Evolutionary conservation across 208 protist genomes (phyloP).

Genomic region (Endotrypanum monterogeii): DNA sequence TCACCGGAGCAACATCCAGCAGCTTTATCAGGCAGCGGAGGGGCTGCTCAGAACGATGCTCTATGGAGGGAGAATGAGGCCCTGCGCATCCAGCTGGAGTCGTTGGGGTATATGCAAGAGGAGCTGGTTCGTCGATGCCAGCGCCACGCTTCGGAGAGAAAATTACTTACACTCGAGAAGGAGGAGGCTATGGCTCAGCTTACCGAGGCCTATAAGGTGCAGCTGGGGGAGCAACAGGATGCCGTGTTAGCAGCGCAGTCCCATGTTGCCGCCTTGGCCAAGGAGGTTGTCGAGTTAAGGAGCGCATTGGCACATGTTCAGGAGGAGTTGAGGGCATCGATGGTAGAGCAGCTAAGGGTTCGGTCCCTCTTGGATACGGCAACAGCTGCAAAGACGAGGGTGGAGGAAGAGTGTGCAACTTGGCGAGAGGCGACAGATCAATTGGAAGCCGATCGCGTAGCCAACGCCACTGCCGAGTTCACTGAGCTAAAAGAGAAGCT

Average conservation of each 20-base stretch:
- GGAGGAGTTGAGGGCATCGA: constrained; percentile 14
- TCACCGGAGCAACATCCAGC: constrained; percentile 8
- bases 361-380: constrained; percentile 3
- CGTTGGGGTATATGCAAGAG: constrained; percentile 21
- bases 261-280: not conserved
- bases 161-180: constrained; percentile 5
- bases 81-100: constrained; percentile 15
- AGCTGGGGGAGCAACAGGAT: constrained; percentile 12
- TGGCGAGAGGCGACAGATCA: not conserved
- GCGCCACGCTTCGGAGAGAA: constrained; percentile 7
- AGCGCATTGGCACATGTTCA: constrained; percentile 6
- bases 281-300: constrained; percentile 1
- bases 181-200: constrained; percentile 6
- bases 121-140: constrained; percentile 30
- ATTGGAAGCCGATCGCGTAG: not conserved
- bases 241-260: not conserved
- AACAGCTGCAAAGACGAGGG: not conserved
- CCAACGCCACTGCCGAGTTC: not conserved
- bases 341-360: constrained; percentile 4
- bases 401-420: not conserved
- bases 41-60: not conserved
- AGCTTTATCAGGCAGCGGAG: not conserved
- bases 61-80: constrained; percentile 15
- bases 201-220: not conserved
- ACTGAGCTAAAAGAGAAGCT: constrained; percentile 1